Base-by-base conservation (phyloP, 2,329 filamentous ascomycete species). In the Clonostachys solani region DNA sequence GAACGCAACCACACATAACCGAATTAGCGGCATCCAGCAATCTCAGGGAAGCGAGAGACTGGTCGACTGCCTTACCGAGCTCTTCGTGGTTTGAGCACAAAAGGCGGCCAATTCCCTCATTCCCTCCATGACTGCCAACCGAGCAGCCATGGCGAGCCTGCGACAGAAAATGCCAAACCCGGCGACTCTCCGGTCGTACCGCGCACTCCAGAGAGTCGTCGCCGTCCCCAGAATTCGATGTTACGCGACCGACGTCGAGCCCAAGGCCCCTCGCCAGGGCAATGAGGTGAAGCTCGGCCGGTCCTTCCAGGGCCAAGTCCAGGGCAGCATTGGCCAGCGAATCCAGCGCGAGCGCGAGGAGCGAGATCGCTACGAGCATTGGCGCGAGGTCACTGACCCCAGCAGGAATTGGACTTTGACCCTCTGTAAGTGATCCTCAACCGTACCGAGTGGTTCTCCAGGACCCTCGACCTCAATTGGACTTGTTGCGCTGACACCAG, bases 291-390 rank as follows among this genome's bases (percentile, higher is more conserved):
- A 59, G 56, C 57, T 61, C 23, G 68, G 64, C 15, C 54, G 70
- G 42, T 64, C 69, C 5, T 84, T 83, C 58, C 74, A 77, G 55
- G 78, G 78, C 17, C 80, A 83, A 64, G 72, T 84, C 55, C 77
- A 80, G 57, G 75, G 80, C 53, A 81, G 78, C 52, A 79, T 81
- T 44, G 71, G 71, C 44, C 68, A 73, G 47, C 74, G 80, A 49
- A 66, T 83, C 52, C 68, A 71, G 52, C 66, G 74, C n/a, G 80
- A 84, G 61, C 68, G 69, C 44, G 70, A 72, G 49, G 77, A 82
- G 60, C 68, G 75, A 19, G 73, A 73, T 56, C 71, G 74, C 52
- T 79, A 77, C 34, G 66, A 69, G 56, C 53, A 62, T 46, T 69
- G 66, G 66, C 61, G 66, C 42, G 60, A 67, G 44, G 59, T 66